Evolutionary conservation across 2,329 filamentous ascomycete species (phyloP).

Genomic region (Neofusicoccum kwambonambiense): DNA sequence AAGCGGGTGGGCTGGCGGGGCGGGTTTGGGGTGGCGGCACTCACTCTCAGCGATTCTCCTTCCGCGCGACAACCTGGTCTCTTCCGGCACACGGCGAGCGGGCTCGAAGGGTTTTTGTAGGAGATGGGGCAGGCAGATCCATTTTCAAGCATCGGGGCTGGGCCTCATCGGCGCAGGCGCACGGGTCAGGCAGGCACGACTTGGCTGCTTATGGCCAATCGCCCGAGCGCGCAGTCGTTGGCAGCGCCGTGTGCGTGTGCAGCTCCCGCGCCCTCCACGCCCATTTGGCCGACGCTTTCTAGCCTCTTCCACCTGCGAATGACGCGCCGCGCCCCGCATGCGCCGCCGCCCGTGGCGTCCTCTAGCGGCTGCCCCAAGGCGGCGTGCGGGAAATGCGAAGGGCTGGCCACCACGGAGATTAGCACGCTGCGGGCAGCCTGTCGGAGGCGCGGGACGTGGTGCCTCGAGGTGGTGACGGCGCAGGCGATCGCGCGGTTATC

Average conservation of each 20-base stretch:
- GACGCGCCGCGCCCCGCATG: slow-evolving; percentile 9
- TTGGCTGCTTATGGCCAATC: slow-evolving; percentile 3
- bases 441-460: neutral
- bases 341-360: slow-evolving; percentile 9
- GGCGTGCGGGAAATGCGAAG: neutral
- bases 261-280: neutral
- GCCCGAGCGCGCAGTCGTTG: neutral
- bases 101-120: slow-evolving; percentile 18
- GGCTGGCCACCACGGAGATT: slow-evolving; percentile 2
- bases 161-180: neutral
- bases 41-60: slow-evolving; percentile 16
- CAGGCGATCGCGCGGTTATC: neutral
- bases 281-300: neutral
- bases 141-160: slow-evolving; percentile 14
- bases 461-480: neutral
- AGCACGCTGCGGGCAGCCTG: neutral
- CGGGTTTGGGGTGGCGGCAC: slow-evolving; percentile 1
- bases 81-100: slow-evolving; percentile 11
- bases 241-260: neutral
- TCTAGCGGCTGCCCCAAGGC: neutral
- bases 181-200: slow-evolving; percentile 4
- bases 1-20: slow-evolving; percentile 8
- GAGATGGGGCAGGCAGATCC: slow-evolving; percentile 14
- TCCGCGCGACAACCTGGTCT: slow-evolving; percentile 14
- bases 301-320: slow-evolving; percentile 11